Base-by-base conservation (phyloP, 352 stramenopile species). In the Phytopythium cucurbitacearum region DNA sequence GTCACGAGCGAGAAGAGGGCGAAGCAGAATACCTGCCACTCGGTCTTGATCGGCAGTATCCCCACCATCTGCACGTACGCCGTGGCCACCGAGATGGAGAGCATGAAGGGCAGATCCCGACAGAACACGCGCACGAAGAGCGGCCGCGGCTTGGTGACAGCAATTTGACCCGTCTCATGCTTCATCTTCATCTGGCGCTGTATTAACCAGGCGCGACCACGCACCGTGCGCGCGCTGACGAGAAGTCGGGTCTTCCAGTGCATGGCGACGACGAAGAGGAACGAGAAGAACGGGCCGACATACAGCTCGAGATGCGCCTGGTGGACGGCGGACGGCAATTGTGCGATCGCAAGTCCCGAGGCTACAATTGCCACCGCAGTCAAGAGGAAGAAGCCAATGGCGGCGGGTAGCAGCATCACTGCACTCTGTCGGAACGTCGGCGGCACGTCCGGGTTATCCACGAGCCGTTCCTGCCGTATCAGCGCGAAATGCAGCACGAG, bases 61-160 rank as follows among this genome's bases (percentile, higher is more conserved):
- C 52, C 64, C 0, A 60, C 55, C 9, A 69, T 33, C 10, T 69
- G 62, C 32, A 69, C 62, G 32, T 62, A 69, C 1, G 50, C 57
- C 2, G 52, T 56, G 7, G 57, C 62, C 15, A 53, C 57, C 11
- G 58, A 15, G 5, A 48, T 53, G 4, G 62, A 65, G n/a, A 65
- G 47, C 40, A 66, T 32, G 9, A 63, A 39, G 8, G 53, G 52
- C 8, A 63, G 35, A 11, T 69, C 64, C 37, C 58, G 62, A 46
- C 56, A n/a, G n/a, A 65, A 56, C 1, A 69, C 53, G 32, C 50
- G 51, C 9, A 42, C 13, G 15, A 65, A 49, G 39, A 38, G 10
- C 28, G 11, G 44, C 28, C 8, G 57, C 62, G 35, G 59, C 48
- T 28, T 44, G 48, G 6, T 45, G 49, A 46, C 52, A 28, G 21